Base-by-base conservation (phyloP, 352 stramenopile species). In the Halophytophthora polymorphica region DNA sequence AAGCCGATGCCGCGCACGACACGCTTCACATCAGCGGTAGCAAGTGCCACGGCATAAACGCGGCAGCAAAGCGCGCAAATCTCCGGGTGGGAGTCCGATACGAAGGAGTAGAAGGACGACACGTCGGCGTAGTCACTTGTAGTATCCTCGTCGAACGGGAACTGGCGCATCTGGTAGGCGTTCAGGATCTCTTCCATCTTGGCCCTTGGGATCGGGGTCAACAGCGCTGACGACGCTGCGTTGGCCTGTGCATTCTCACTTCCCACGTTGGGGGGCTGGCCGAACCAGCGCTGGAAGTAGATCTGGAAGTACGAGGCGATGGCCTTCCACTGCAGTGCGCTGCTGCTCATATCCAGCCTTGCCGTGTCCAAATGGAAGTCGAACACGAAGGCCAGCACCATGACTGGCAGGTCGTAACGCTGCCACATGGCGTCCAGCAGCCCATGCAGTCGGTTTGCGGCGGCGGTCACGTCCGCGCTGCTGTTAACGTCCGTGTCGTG, bases 81-180 rank as follows among this genome's bases (percentile, higher is more conserved):
- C 53, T 93, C 78, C 1, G 78, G 78, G 35, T 90, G 71, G 6
- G 83, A 88, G 45, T 90, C 78, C 7, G 83, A 86, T 7, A 93
- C 69, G 41, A 90, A 89, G 48, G 80, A 89, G 58, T 93, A 93
- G 53, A 93, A 93, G 6, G 80, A 90, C 36, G 77, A 88, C 36
- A 90, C 77, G 45, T 93, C 80, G 0, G 74, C 61, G 53, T 93
- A 90, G 49, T 87, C 80, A 52, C 63, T 81, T 18, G 80, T 88
- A 14, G 77, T 90, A 25, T 80, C 71, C 1, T 58, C 46, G 50
- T 91, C 80, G 19, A 93, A 91, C 13, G 83, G 80, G 39, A 89
- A 91, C 36, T 87, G 73, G 10, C 72, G 77, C 36, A 76, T 53
- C 39, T 86, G 80, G 51, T 86, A 86, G 15, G 77, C 67, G 33